These are phyloP conservation scores for Helicostylum pulchrum DNA, from an alignment of 192 early-diverging fungal species.

Conservation along the genomic window DNA sequence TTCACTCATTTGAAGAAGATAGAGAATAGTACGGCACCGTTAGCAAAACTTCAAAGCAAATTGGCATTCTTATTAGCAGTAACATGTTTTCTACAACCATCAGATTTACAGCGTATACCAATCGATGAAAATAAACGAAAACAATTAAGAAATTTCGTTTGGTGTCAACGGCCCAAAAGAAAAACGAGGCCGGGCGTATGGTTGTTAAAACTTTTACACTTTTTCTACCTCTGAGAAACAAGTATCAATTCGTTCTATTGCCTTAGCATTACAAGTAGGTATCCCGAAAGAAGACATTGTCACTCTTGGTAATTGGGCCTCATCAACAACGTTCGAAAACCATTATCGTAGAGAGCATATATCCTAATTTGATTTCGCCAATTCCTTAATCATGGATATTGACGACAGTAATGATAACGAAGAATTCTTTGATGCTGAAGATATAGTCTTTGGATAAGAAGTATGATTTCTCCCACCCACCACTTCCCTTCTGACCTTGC, in stretches of 20 bases:
- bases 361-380: neutral
- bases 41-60: neutral
- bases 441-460: neutral
- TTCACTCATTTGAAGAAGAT: neutral
- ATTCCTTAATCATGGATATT: neutral
- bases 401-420: neutral
- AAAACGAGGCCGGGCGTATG: neutral
- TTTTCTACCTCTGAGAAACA: neutral
- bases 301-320: slow-evolving; percentile 8
- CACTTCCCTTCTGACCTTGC: neutral
- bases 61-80: slow-evolving; percentile 14
- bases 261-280: neutral
- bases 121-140: neutral
- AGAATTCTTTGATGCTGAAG: slow-evolving; percentile 3
- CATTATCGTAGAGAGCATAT: slow-evolving; percentile 8
- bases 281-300: neutral
- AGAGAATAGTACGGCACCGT: neutral
- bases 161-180: slow-evolving; percentile 8
- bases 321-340: neutral
- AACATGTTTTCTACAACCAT: slow-evolving; percentile 10
- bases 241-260: neutral
- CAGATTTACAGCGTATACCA: slow-evolving; percentile 2
- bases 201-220: slow-evolving; percentile 15
- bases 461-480: slow-evolving; percentile 1
- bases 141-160: neutral